These are phyloP conservation scores for Coniochaeta pulveracea DNA, from an alignment of 2,329 filamentous ascomycete genomes.

Conservation along the genomic window DNA sequence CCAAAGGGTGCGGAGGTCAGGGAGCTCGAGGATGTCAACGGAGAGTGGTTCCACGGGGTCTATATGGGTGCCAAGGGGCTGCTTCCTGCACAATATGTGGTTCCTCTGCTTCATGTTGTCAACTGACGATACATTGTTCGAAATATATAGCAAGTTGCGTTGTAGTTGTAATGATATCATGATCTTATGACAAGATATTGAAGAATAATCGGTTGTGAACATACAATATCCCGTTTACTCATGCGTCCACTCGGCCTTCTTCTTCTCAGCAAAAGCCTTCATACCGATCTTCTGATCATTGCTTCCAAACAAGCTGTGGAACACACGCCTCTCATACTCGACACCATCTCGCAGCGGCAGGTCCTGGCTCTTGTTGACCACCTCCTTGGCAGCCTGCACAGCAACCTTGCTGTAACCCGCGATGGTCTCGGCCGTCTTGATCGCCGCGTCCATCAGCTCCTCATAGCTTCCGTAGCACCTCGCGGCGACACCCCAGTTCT, in stretches of 20 bases:
- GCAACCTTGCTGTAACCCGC: slow-evolving; percentile 80
- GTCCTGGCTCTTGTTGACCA: slow-evolving; percentile 99
- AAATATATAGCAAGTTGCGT: no score
- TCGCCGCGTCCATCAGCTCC: slow-evolving; percentile 67
- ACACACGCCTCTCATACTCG: slow-evolving; percentile 86
- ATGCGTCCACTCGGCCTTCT: slow-evolving; percentile 83
- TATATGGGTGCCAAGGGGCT: slow-evolving; percentile 73
- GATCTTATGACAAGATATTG: no score
- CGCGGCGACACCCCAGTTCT: slow-evolving; percentile 82
- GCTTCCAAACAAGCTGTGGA: slow-evolving; percentile 87
- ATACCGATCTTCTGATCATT: slow-evolving; percentile 96
- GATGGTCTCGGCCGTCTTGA: slow-evolving; percentile 82
- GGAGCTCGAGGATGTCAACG: slow-evolving; percentile 80
- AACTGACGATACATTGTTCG: no score
- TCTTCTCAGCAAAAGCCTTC: slow-evolving; percentile 92
- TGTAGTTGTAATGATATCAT: no score
- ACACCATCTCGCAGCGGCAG: slow-evolving; percentile 77
- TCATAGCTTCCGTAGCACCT: slow-evolving; percentile 70
- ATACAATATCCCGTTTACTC: slow-evolving; percentile 35
- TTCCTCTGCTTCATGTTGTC: background rate
- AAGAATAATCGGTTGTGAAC: no score
- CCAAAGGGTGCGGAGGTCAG: slow-evolving; percentile 72
- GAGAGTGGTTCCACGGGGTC: slow-evolving; percentile 79
- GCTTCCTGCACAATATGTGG: slow-evolving; percentile 70
- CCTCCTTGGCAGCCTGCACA: slow-evolving; percentile 85